Conservation (phyloP, 208 protist genomes). For the Spongospora subterranea region DNA sequence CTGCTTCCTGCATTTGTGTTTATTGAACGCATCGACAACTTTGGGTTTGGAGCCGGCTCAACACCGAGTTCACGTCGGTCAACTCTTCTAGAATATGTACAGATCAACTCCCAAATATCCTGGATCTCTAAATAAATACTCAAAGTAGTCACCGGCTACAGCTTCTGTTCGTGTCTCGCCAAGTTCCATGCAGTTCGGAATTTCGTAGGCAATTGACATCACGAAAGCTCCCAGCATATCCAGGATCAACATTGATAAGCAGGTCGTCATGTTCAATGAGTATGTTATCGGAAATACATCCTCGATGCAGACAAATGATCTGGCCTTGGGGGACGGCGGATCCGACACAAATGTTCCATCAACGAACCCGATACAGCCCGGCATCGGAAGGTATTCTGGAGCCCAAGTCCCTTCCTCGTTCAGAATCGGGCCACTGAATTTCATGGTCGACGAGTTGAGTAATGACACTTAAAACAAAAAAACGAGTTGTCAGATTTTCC, state of each 20-base stretch:
- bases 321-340: background rate
- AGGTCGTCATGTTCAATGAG: constrained; percentile 32
- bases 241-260: constrained; percentile 9
- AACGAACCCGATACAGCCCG: constrained; percentile 16
- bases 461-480: background rate
- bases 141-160: background rate
- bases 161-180: background rate
- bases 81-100: background rate
- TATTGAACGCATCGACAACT: background rate
- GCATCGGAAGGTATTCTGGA: constrained; percentile 1
- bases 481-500: background rate
- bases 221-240: constrained; percentile 4
- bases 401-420: background rate
- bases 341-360: constrained; percentile 33
- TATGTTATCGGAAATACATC: background rate
- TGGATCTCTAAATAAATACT: background rate
- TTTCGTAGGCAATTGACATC: background rate
- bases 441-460: background rate
- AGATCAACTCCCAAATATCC: background rate
- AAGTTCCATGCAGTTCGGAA: background rate
- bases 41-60: background rate
- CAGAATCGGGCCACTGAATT: background rate
- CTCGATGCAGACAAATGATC: background rate
- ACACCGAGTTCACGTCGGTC: background rate
- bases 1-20: too few relatives aligned